Base-by-base conservation (phyloP, 78 protist species). In the Speleostelium caveatum region DNA sequence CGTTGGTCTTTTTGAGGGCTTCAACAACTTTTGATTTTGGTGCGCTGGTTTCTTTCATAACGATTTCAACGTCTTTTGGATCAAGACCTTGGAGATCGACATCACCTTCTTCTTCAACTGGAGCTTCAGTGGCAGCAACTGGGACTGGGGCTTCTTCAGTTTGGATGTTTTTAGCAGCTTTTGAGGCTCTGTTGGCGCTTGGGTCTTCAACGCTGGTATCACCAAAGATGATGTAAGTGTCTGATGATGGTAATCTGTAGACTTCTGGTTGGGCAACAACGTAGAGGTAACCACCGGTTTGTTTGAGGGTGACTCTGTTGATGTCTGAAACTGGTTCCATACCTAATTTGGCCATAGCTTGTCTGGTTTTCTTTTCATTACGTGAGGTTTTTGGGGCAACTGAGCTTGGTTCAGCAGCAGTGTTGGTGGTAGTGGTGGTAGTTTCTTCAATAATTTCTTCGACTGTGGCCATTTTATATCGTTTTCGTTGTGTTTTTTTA, bases 171-270 rank as follows among this genome's bases (percentile, higher is more conserved):
- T 33, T 56, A 75, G 88, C 87, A 17, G 79, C 87, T 33, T 73
- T 72, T 24, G 86, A 35, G 51, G 65, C 90, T 61, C 71, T 39
- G 45, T 33, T 28, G 36, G 65, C 91, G 33, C 51, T 22, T 24
- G 85, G 66, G 56, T 97, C 98, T 80, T 98, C 98, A 3, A 96
- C 73, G 86, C 95, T 95, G 65, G 96, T 95, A 76, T 96, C 98
- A 73, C 99, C 99, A 56, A 97, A 96, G 94, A 98, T 93, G 45
- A 97, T 91, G 87, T 96, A 98, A 22, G 98, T 97, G 62, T 97
- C 98, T 45, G 67, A 55, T 19, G 85, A 75, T 21, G 96, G 96
- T 22, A 60, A 35, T 83, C 86, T 92, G 96, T 62, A 96, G 42
- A 96, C 99, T 80, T 97, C 99, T 60, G 99, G 98, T 76, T 90